phyloP scores from a whole-genome alignment of 768 basidiomycete genomes.

The Suillus alpinus region DNA sequence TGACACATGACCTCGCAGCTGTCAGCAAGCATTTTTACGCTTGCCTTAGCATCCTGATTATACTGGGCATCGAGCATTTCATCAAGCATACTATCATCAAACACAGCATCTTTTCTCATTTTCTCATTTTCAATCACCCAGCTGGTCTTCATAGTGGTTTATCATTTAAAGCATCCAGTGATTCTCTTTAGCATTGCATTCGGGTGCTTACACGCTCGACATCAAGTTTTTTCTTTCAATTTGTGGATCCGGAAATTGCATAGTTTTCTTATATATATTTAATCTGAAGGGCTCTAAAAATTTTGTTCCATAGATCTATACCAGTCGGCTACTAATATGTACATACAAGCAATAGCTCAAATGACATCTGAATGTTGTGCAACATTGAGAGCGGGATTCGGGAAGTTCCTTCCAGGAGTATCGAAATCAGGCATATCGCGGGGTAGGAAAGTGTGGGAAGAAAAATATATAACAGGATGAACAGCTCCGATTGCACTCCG shows the following conservation, averaged over 20 bases:
- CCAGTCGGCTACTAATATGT: neutral
- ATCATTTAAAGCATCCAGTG: neutral
- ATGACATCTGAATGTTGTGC: neutral
- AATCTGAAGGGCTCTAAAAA: neutral
- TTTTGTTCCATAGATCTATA: neutral
- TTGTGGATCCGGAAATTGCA: neutral
- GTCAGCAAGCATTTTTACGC: neutral
- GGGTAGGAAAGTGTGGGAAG: neutral
- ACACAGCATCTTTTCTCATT: neutral
- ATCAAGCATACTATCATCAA: neutral
- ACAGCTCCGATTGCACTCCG: slow-evolving; percentile 2
- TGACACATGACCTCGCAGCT: neutral
- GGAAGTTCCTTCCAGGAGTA: neutral
- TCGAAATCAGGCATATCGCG: neutral
- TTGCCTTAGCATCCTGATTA: neutral
- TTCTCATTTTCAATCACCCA: neutral
- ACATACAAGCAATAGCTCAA: neutral
- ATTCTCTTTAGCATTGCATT: neutral
- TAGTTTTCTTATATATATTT: neutral
- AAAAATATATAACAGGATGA: neutral
- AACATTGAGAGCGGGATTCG: neutral
- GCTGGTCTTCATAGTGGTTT: neutral
- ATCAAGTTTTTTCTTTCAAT: neutral
- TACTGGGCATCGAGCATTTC: neutral
- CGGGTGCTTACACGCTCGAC: neutral